Conservation (phyloP, 1,284 basidiomycete genomes). For the Sanguinoderma infundibulare region DNA sequence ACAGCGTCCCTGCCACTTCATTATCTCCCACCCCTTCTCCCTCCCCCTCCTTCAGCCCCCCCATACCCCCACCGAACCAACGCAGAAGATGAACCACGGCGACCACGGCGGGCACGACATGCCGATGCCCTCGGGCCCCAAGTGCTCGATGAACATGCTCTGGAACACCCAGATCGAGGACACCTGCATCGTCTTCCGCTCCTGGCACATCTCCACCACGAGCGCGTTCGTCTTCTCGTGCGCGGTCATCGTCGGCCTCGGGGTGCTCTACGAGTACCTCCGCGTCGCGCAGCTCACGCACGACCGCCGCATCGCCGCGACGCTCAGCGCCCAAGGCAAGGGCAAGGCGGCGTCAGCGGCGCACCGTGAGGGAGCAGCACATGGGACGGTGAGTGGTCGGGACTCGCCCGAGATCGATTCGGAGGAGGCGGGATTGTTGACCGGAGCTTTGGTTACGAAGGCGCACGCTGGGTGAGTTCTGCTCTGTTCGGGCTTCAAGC, state of each 20-base stretch:
- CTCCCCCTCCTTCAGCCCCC: background rate
- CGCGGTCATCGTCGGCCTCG: slow-evolving; percentile 62
- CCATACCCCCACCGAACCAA: background rate
- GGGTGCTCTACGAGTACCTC: slow-evolving; percentile 78
- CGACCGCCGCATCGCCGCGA: slow-evolving; percentile 59
- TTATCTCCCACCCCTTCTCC: background rate
- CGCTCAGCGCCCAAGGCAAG: slow-evolving; percentile 50
- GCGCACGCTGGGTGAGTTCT: slow-evolving; percentile 46
- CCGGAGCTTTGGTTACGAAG: slow-evolving; percentile 47
- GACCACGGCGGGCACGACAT: slow-evolving; percentile 48
- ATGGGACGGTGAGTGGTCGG: slow-evolving; percentile 44
- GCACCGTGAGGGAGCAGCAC: too few species aligned
- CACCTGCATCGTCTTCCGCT: slow-evolving; percentile 75
- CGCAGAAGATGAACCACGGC: slow-evolving; percentile 45
- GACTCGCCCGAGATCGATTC: slow-evolving; percentile 45
- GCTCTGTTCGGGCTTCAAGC: background rate
- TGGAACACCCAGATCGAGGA: slow-evolving; percentile 76
- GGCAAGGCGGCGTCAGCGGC: slow-evolving; percentile 40
- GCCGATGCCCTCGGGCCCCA: slow-evolving; percentile 39
- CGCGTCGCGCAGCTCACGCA: slow-evolving; percentile 61
- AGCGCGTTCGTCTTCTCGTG: slow-evolving; percentile 64
- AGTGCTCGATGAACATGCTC: slow-evolving; percentile 29
- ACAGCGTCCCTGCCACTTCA: background rate
- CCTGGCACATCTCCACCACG: slow-evolving; percentile 72
- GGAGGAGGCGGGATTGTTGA: slow-evolving; percentile 61